Percentiles rank a stretch among this genome's conserved stretches.
These are phyloP conservation scores for Sporothrix schenckii DNA, from an alignment of 2,329 filamentous ascomycete genomes.

Conservation along the genomic window DNA sequence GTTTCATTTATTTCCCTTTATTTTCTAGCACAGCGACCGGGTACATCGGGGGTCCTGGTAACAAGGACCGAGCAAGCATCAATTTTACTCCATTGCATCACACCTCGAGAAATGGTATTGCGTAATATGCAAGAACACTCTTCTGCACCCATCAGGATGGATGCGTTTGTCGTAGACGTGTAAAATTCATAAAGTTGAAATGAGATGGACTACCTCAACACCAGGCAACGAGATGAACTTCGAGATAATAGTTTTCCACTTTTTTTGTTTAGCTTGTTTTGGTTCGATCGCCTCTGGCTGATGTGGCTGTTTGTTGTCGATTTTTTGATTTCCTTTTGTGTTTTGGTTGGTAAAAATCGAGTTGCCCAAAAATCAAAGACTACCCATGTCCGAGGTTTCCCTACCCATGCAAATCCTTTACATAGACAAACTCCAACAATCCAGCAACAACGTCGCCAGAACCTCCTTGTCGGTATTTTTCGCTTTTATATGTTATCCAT, in stretches of 20 bases:
- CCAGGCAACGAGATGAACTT: neutral
- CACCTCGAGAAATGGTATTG: neutral
- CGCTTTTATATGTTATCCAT: neutral
- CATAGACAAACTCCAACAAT: conserved; percentile 16
- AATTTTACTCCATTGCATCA: conserved; percentile 24
- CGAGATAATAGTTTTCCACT: conserved; percentile 15
- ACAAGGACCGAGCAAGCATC: conserved; percentile 31
- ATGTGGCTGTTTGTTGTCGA: conserved; percentile 21
- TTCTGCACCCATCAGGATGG: neutral
- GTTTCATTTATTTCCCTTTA: conserved; percentile 28
- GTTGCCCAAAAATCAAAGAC: conserved; percentile 32
- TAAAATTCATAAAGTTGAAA: neutral
- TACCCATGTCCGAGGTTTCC: conserved; percentile 31
- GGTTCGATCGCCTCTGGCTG: conserved; percentile 15
- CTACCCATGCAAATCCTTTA: conserved; percentile 30
- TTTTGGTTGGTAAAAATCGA: conserved; percentile 32
- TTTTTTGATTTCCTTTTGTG: conserved; percentile 30
- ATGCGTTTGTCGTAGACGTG: neutral
- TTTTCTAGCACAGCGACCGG: conserved; percentile 34
- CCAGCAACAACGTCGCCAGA: neutral
- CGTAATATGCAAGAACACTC: neutral
- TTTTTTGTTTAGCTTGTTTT: conserved; percentile 25
- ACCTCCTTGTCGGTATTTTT: conserved; percentile 22
- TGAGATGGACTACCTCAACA: neutral
- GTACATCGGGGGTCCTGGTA: conserved; percentile 21